Base-by-base conservation (phyloP, 1,284 basidiomycete genomes). In the Mycena citricolor region DNA sequence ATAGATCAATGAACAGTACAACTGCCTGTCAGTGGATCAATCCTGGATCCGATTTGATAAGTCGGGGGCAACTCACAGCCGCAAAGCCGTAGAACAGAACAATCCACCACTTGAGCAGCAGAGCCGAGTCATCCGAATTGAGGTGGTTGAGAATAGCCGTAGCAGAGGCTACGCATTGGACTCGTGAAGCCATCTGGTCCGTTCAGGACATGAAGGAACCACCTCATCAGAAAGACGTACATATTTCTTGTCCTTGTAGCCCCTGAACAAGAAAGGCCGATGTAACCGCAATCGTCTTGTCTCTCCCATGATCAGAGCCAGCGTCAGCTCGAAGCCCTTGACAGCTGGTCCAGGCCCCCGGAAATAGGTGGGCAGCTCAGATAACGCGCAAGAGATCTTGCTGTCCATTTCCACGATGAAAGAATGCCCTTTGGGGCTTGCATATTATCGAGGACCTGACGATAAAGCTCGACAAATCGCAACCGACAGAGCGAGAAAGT, bases 21-120 rank as follows among this genome's bases (percentile, higher is more conserved):
- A 59, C 57, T n/a, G 56, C 54, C 57, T 57, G 32, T 16, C 4
- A 35, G 20, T 5, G 24, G n/a, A 35, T 11, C 13, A 7, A 11
- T 21, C 31, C 19, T 39, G 12, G 8, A 26, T 25, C n/a, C 21
- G 20, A 45, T 23, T 22, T 5, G 12, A 32, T 22, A 26, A 8
- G 33, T 32, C 14, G 8, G 5, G 17, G n/a, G 22, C 14, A 31
- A 47, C 54, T 29, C 33, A 57, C 57, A 14, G 57, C 57, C 11
- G 57, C 53, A 32, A 59, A 59, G 3, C 57, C 57, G 31, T 57
- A 59, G 21, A 59, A 59, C 25, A 59, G 42, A 5, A 57, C 54
- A 25, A 57, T 49, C 57, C 57, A 59, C 54, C 56, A 56, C 24
- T 55, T 57, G 6, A 59, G 44, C 24, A 59, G 32, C n/a, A 57